Evolutionary conservation across 768 basidiomycete species (phyloP).

Genomic region (Sutorius australiensis): DNA sequence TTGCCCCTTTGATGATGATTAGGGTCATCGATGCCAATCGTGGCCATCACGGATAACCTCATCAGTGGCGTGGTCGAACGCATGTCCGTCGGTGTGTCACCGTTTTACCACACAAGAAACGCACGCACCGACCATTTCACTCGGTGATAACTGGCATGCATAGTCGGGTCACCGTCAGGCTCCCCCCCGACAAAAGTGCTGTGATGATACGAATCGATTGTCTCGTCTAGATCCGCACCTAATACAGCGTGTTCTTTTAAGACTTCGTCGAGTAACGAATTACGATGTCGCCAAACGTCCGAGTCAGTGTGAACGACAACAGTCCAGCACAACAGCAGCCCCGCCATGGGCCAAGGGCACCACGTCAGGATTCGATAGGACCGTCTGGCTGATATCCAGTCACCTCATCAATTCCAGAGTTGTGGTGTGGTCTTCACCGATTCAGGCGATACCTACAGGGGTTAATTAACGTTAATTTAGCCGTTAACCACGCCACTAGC

Average conservation of each 20-base stretch:
- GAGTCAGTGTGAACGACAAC: not conserved
- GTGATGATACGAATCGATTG: not conserved
- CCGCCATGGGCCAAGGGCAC: not conserved
- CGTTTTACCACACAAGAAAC: not conserved
- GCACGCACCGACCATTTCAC: not conserved
- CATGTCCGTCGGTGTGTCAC: conserved; percentile 11
- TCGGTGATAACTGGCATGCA: not conserved
- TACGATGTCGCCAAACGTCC: not conserved
- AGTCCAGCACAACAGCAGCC: no score
- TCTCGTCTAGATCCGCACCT: not conserved
- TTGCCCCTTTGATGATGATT: not conserved
- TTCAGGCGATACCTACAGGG: not conserved
- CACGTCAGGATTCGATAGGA: not conserved
- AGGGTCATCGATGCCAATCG: conserved; percentile 29
- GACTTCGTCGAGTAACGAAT: not conserved
- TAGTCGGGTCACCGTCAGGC: not conserved
- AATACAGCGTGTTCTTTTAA: not conserved
- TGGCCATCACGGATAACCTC: conserved; percentile 14
- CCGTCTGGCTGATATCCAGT: not conserved
- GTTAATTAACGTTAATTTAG: not conserved
- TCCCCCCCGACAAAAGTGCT: not conserved
- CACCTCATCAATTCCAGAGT: not conserved
- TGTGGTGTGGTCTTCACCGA: not conserved
- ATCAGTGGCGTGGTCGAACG: conserved; percentile 18
- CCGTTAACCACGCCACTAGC: not conserved